These are phyloP conservation scores for Apocynum venetum DNA, from an alignment of 257 asterid species.

Conservation along the genomic window DNA sequence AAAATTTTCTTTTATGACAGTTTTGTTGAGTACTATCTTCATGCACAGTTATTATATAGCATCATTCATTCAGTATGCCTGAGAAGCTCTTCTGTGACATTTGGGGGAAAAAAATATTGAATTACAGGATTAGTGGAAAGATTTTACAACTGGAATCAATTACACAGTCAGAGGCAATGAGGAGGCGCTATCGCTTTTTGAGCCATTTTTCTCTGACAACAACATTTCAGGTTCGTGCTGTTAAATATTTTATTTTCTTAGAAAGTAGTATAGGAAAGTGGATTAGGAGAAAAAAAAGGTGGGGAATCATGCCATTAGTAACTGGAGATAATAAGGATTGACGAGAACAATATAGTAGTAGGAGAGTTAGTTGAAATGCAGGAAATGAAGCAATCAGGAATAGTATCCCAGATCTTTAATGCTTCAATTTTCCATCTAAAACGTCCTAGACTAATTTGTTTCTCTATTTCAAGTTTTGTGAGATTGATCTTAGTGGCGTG, in stretches of 20 bases:
- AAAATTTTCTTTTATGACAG: not conserved
- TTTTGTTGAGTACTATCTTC: not conserved
- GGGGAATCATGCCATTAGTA: not conserved
- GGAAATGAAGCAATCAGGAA: not conserved
- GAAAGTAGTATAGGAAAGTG: not conserved
- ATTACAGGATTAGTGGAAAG: slow-evolving; percentile 78
- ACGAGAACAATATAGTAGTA: not conserved
- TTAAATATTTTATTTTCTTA: not conserved
- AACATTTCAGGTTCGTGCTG: slow-evolving; percentile 67
- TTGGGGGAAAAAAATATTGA: slow-evolving; percentile 20
- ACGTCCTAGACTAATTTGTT: not conserved
- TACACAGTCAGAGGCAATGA: slow-evolving; percentile 80
- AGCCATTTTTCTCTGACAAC: slow-evolving; percentile 96
- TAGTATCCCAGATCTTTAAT: not conserved
- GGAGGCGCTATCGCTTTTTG: slow-evolving; percentile 87
- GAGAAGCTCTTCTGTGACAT: not conserved
- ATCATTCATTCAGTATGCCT: no score
- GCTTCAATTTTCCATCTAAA: not conserved
- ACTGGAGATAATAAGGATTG: not conserved
- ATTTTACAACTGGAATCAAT: slow-evolving; percentile 76
- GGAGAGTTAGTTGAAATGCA: not conserved
- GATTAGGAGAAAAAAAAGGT: not conserved
- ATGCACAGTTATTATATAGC: not conserved
- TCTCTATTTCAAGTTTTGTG: slow-evolving; percentile 66
- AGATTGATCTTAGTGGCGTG: slow-evolving; percentile 56